Base-by-base conservation (phyloP, 495 filamentous ascomycete genomes). In the Aspergillus kassunensis region DNA sequence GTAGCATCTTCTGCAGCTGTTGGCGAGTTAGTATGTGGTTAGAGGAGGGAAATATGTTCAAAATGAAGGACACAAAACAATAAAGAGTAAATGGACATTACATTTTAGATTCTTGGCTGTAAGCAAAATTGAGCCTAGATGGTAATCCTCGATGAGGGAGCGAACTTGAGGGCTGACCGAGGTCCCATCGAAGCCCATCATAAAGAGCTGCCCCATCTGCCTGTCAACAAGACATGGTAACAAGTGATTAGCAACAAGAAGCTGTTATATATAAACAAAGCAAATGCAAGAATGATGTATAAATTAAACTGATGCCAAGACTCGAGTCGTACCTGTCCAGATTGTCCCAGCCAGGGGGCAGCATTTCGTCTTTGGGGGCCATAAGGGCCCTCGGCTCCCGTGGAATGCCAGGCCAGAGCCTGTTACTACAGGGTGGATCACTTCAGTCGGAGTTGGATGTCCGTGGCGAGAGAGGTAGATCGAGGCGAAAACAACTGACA, bases 121-220 rank as follows among this genome's bases (percentile, higher is more conserved):
- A 31, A 96, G 71, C 37, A 96, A 74, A 54, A 96, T 82, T n/a
- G 84, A 86, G 15, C 87, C 90, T 10, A 96, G 62, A 58, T 95
- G 86, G 59, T 95, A 87, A 54, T 92, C 78, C 63, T 89, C 83
- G 58, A 96, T 95, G 54, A 96, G 80, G 31, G 81, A 81, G 58
- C 83, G 84, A 58, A 96, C 93, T 69, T 91, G 87, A 41, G 86
- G 85, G 21, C 86, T 93, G 51, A 95, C 85, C 58, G 87, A 80
- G 39, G 89, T 91, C 51, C 90, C 90, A 77, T 96, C 89, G 75
- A 91, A 96, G 65, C 89, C 90, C 89, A 95, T 92, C 79, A 95
- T 92, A 71, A 95, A 85, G 69, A 95, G 82, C 77, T 95, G 90
- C 49, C 90, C 90, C 78, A 91, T 88, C 62, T 75, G 72, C 64